Percentiles rank a stretch among this genome's conserved stretches.
These are phyloP conservation scores for Chalaropsis ovoidea DNA, from an alignment of 2,329 filamentous ascomycete genomes.

Conservation along the genomic window DNA sequence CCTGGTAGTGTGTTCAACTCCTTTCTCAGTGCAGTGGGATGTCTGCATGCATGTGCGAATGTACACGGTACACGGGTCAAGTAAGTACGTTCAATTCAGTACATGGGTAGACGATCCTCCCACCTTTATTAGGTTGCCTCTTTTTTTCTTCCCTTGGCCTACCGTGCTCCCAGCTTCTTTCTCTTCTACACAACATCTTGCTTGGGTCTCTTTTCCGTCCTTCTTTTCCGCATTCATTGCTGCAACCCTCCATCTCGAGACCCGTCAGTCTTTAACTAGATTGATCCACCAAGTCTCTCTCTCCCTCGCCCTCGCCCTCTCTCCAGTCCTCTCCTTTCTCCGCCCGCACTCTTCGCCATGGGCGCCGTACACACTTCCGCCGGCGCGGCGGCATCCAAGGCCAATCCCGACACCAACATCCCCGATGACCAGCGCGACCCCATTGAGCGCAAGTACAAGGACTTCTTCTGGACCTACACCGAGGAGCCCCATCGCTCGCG, in stretches of 20 bases:
- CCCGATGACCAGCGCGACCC: constrained; percentile 22
- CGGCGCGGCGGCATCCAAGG: constrained; percentile 15
- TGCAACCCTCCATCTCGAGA: neutral
- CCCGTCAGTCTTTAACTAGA: constrained; percentile 3
- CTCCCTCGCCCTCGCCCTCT: no score
- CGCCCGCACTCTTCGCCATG: neutral
- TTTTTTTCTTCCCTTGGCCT: constrained; percentile 15
- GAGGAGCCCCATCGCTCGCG: constrained; percentile 92
- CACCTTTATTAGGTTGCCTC: constrained; percentile 16
- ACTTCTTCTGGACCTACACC: constrained; percentile 98
- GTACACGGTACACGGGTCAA: neutral
- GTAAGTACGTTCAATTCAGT: neutral
- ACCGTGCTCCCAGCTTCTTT: neutral
- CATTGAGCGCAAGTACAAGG: constrained; percentile 30
- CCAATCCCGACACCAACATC: constrained; percentile 13
- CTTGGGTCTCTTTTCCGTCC: neutral
- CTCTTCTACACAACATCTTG: neutral
- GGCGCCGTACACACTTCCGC: constrained; percentile 12
- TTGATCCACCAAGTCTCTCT: neutral
- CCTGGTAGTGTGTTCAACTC: neutral
- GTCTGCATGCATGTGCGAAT: neutral
- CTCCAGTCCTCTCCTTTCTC: neutral
- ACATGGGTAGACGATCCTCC: constrained; percentile 13
- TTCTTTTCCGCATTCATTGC: neutral
- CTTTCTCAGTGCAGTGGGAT: neutral